Evolutionary conservation across 139 green algal genomes (phyloP).

Genomic region (Edaphochlamys debaryana): DNA sequence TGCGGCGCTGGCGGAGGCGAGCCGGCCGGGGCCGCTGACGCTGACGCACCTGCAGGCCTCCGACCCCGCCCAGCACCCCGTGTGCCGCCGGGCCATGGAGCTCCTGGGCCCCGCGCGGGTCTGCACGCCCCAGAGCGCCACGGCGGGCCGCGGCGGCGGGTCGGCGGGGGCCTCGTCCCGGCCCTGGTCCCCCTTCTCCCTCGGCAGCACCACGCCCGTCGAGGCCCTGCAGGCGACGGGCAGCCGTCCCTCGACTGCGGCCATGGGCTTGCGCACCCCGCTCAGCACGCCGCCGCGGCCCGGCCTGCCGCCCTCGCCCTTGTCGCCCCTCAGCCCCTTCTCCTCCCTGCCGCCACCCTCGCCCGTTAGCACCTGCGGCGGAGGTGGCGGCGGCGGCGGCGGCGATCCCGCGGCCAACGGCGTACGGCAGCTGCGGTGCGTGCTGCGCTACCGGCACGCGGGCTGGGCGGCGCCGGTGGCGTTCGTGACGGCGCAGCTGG

Average conservation of each 20-base stretch:
- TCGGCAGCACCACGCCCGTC: not conserved
- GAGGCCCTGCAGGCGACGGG: no score
- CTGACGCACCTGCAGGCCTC: not conserved
- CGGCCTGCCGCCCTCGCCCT: no score
- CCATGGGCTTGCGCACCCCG: no score
- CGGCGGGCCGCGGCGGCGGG: not conserved
- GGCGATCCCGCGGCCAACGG: no score
- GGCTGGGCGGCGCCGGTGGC: slow-evolving; percentile 8
- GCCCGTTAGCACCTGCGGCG: no score
- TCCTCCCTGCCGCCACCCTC: no score
- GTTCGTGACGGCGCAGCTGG: slow-evolving; percentile 16
- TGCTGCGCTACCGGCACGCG: slow-evolving; percentile 10
- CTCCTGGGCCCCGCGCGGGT: slow-evolving; percentile 1
- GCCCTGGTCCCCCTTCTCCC: no score
- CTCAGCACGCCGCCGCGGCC: no score
- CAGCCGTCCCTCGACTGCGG: no score
- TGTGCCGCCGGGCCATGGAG: slow-evolving; percentile 1
- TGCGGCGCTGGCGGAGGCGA: not conserved
- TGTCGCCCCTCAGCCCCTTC: no score
- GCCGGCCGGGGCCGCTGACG: not conserved
- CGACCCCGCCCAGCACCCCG: not conserved
- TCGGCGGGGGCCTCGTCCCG: not conserved
- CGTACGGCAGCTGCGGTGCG: not conserved
- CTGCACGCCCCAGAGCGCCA: no score
- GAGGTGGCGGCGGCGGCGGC: no score